Base-by-base conservation (phyloP, 225 moss, liverwort and hornwort species). In the Ulota crispa region DNA sequence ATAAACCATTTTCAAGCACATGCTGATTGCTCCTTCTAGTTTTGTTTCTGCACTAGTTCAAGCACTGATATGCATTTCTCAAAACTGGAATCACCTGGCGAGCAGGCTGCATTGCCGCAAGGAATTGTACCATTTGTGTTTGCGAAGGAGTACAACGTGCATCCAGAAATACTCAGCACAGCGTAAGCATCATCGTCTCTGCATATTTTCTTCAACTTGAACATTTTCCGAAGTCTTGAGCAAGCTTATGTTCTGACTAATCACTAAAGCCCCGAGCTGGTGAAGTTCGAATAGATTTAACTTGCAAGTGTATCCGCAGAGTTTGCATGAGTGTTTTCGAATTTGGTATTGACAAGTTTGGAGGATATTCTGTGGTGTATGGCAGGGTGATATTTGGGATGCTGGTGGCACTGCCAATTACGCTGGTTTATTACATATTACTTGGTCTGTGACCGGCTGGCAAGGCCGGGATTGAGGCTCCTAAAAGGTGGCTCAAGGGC, bases 41-140 rank as follows among this genome's bases (percentile, higher is more conserved):
- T 26, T 63, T 14, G 45, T 45, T 26, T 64, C 7, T 6, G 45
- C 5, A 45, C 27, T 67, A 39, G 72, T 60, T 41, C 55, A 65
- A 83, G 70, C 61, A 32, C 57, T 54, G 43, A 3, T 50, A 26
- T 9, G 8, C 30, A 9, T 60, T 20, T 68, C 50, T 80, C 12
- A 72, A 70, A 69, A 32, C 47, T 24, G 0, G 34, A 19, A 18
- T 65, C 34, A 65, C 70, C 18, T 39, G 54, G 65, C 80, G 91
- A 74, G 74, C 92, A 99, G 99, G 99, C 99, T 80, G 99, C 99
- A 43, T 81, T 99, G 66, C 94, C 99, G 2, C 93, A 96, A 87
- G 99, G 99, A 78, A 99, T 99, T 60, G 99, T 99, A 11, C 99
- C 99, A 1, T 99, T 99, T 73, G 99, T 99, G 37, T 99, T 99